Evolutionary conservation across 2,329 filamentous ascomycete species (phyloP), one percentile per base, ranked within the genome.

Genomic region (Periconia digitata): DNA sequence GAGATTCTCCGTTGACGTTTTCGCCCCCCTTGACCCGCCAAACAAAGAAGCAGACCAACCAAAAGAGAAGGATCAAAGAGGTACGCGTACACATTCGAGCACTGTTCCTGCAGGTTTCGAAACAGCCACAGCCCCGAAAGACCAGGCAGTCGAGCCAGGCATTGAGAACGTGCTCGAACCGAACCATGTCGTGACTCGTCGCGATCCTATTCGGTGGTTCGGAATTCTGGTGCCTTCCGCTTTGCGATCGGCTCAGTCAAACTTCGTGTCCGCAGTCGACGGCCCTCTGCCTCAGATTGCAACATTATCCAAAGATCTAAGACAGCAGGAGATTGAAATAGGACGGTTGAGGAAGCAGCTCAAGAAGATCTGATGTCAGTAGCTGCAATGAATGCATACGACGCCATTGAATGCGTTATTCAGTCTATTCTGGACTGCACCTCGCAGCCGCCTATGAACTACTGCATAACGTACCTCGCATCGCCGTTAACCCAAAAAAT

Each of bases 241-340:
- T 10, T 65, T 83, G 12, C 74, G 77, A 10, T 72, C 76, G 18
- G 84, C 87, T 2, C 88, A 91, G 66, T 58, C 62, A 0, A 75
- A 80, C 15, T 84, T 87, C 43, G 62, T 82, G 20, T 62, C 74
- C 32, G 77, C 78, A 0, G 76, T 90, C 3, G 79, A 84, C 46
- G 69, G 77, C 0, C 66, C 85, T 3, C 69, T 91, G 2, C 79
- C 84, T 1, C 71, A 71, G 34, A 72, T 90, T 8, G 78, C 78
- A 6, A 79, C 77, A 1, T 68, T 88, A n/a, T 75, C 78, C 29
- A 76, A 76, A 22, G 78, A 83, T 59, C 84, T 92, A 80, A 75
- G 76, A 13, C 71, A 72, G n/a, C 65, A 89, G 5, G 87, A 91
- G 72, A 83, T 85, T 43, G 81, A 87, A 56, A 84, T 92, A 45